A percentile compares a stretch with the other conserved stretches of the same genome.
Evolutionary conservation across 1,139 yeast genomes (phyloP).

Genomic region (Candida sanyaensis): DNA sequence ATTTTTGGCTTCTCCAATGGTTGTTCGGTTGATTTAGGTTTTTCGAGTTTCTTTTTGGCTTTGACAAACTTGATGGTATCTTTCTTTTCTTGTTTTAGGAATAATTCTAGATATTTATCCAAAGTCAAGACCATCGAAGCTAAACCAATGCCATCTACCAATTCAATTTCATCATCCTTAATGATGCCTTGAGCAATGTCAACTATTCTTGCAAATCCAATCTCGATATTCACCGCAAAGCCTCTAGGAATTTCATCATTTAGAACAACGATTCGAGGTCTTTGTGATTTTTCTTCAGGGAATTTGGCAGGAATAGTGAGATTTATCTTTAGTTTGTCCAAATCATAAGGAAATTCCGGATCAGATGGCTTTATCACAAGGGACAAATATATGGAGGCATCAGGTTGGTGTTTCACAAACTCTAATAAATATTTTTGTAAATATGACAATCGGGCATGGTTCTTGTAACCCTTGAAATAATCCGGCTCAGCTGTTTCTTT

Average conservation of each 20-base stretch:
- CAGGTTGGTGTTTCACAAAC: conserved; percentile 19
- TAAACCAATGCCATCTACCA: conserved; percentile 51
- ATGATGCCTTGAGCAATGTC: conserved; percentile 29
- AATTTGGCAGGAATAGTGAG: conserved; percentile 57
- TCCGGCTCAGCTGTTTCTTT: conserved; percentile 12
- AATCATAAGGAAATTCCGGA: conserved; percentile 74
- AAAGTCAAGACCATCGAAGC: conserved; percentile 55
- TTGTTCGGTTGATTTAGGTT: conserved; percentile 1
- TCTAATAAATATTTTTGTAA: conserved; percentile 19
- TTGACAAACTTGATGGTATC: conserved; percentile 40
- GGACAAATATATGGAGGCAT: conserved; percentile 31
- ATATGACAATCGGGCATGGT: conserved; percentile 14
- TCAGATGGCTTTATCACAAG: conserved; percentile 57
- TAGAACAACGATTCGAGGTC: conserved; percentile 54
- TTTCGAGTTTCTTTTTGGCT: conserved; percentile 13
- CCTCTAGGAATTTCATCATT: conserved; percentile 77
- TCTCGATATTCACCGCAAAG: conserved; percentile 63
- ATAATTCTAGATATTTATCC: conserved; percentile 58
- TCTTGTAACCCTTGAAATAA: conserved; percentile 13
- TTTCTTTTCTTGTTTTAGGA: conserved; percentile 58
- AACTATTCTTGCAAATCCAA: conserved; percentile 59
- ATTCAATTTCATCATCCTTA: conserved; percentile 25
- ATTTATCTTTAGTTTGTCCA: conserved; percentile 51
- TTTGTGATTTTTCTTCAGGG: conserved; percentile 38
- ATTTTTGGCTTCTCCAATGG: background rate